phyloP scores from a whole-genome alignment of 768 basidiomycete species.

The Neoboletus brunneissimus region DNA sequence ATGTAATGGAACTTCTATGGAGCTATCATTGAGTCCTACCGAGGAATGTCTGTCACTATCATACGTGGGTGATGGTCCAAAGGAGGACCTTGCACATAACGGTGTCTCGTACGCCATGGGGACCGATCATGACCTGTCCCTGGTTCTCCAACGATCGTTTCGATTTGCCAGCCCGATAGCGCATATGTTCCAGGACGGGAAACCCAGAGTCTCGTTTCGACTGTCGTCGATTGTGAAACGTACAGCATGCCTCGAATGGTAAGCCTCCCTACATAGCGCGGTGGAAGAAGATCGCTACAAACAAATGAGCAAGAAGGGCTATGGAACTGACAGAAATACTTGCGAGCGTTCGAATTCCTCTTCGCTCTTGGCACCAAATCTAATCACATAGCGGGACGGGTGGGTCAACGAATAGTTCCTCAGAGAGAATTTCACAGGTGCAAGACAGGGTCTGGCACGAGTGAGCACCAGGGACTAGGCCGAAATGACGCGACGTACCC shows the following conservation, averaged over 20 bases:
- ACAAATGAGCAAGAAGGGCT: slow-evolving; percentile 5
- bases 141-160: slow-evolving; percentile 57
- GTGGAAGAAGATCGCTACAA: slow-evolving; percentile 43
- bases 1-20: slow-evolving; percentile 10
- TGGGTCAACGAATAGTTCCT: slow-evolving; percentile 72
- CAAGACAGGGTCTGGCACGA: slow-evolving; percentile 48
- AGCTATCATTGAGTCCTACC: slow-evolving; percentile 5
- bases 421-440: slow-evolving; percentile 54
- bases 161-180: slow-evolving; percentile 66
- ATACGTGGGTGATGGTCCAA: slow-evolving; percentile 31
- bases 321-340: slow-evolving; percentile 5
- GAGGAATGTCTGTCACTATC: slow-evolving; percentile 29
- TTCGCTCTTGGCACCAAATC: slow-evolving; percentile 34
- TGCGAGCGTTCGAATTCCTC: slow-evolving; percentile 22
- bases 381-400: slow-evolving; percentile 55
- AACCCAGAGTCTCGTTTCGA: slow-evolving; percentile 58
- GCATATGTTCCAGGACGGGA: slow-evolving; percentile 62
- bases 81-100: slow-evolving; percentile 39
- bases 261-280: slow-evolving; percentile 64
- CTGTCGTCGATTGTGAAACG: slow-evolving; percentile 43
- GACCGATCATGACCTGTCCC: slow-evolving; percentile 7
- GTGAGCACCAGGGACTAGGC: slow-evolving; percentile 2
- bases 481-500: slow-evolving; percentile 51
- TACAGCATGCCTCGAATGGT: slow-evolving; percentile 58
- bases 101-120: slow-evolving; percentile 37